Evolutionary conservation across 176 grass and related monocot genomes (phyloP), one percentile per base, ranked within the genome.

Genomic region (Bonia amplexicaulis): DNA sequence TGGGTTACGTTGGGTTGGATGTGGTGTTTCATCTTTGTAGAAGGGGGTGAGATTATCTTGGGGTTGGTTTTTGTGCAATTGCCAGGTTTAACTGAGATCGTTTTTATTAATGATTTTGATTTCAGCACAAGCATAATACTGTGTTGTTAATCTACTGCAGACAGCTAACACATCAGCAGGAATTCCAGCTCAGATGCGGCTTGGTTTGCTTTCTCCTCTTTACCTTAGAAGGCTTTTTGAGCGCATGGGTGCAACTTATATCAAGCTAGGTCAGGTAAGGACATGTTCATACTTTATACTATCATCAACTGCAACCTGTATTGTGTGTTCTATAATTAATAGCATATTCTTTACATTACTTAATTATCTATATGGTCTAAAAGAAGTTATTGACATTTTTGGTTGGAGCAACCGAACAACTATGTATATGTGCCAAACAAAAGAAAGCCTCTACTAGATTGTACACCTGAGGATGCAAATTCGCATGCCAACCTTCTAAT

Each of bases 211-310:
- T 83, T 98, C 96, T 60, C 96, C 96, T 53, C 27, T 90, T 87
- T 98, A 95, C 82, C 74, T 98, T 59, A 89, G 93, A 63, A 92
- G 78, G 31, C 77, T 98, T 76, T 98, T 98, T 85, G 96, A 95
- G 87, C 85, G 89, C 39, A 95, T 98, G 96, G 96, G 93, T 85
- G 93, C 96, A 74, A 98, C 96, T 89, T 98, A 98, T 80, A 92
- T 98, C 85, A 98, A 98, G 80, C 87, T 98, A 79, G 96, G 96
- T 59, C 96, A 98, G 93, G 93, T 95, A 92, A 84, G 51, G 47
- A 42, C 25, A 54, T 53, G 12, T 70, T 83, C 31, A 54, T 60
- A 82, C 41, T 75, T 63, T 82, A 12, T 64, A 39, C 25, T 46
- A 47, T 65, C 65, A 77, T 77, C 17, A 53, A 62, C 11, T 55